Percentiles rank a stretch among this genome's conserved stretches.
Evolutionary conservation across 371 early-diverging fungal genomes (phyloP).

Genomic region (Mucor piriformis): DNA sequence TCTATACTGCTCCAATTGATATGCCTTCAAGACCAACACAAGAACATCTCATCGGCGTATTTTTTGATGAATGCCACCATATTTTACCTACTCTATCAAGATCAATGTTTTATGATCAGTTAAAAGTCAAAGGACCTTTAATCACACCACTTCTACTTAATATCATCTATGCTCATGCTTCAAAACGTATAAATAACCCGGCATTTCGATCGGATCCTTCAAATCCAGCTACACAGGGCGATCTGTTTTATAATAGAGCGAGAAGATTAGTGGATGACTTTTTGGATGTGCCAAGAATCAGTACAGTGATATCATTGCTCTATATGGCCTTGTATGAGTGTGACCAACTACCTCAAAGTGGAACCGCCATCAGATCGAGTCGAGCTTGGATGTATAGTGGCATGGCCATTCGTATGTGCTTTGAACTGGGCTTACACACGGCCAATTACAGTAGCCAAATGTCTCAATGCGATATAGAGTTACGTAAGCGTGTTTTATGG

Average conservation of each 20-base stretch:
- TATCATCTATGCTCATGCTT: slow-evolving; percentile 52
- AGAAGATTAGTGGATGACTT: slow-evolving; percentile 47
- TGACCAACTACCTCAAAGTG: slow-evolving; percentile 16
- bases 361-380: slow-evolving; percentile 21
- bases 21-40: slow-evolving; percentile 45
- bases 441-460: slow-evolving; percentile 46
- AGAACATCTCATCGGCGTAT: slow-evolving; percentile 39
- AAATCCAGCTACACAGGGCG: slow-evolving; percentile 27
- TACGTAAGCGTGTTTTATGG: slow-evolving; percentile 56
- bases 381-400: slow-evolving; percentile 51
- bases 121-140: slow-evolving; percentile 43
- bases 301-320: slow-evolving; percentile 50
- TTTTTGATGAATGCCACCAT: slow-evolving; percentile 41
- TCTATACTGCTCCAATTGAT: slow-evolving; percentile 39
- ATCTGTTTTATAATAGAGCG: slow-evolving; percentile 46
- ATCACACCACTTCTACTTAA: slow-evolving; percentile 49
- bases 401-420: slow-evolving; percentile 46
- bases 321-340: slow-evolving; percentile 44
- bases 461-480: slow-evolving; percentile 50
- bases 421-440: slow-evolving; percentile 47
- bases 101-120: slow-evolving; percentile 49
- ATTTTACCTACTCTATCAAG: slow-evolving; percentile 37
- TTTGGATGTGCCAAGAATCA: slow-evolving; percentile 48
- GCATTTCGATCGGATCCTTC: slow-evolving; percentile 26
- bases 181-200: slow-evolving; percentile 30